Conservation (phyloP, 2,329 filamentous ascomycete genomes). For the Cryphonectria parasitica region DNA sequence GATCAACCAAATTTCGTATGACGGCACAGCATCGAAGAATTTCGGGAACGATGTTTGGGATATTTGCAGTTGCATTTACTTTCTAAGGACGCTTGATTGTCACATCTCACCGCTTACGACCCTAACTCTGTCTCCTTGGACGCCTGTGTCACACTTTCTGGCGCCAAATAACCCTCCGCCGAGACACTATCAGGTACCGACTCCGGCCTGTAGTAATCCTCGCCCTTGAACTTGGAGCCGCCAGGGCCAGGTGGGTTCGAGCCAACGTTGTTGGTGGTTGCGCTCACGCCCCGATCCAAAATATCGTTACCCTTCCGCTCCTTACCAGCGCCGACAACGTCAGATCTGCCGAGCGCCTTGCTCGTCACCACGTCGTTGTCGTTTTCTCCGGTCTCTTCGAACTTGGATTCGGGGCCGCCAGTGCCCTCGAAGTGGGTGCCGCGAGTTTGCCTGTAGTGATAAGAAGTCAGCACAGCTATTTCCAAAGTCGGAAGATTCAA, state of each 20-base stretch:
- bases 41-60: neutral
- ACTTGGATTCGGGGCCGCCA: constrained; percentile 49
- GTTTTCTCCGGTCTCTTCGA: constrained; percentile 43
- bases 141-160: constrained; percentile 45
- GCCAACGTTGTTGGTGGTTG: constrained; percentile 45
- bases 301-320: constrained; percentile 35
- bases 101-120: neutral
- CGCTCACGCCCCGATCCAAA: constrained; percentile 42
- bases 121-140: constrained; percentile 10
- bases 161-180: constrained; percentile 47
- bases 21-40: neutral
- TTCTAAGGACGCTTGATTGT: neutral
- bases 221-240: constrained; percentile 46
- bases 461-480: constrained; percentile 26
- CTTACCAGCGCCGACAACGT: constrained; percentile 22
- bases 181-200: constrained; percentile 47
- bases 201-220: constrained; percentile 47
- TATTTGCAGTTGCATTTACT: neutral
- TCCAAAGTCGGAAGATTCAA: neutral
- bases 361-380: constrained; percentile 42
- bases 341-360: constrained; percentile 33
- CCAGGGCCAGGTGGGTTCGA: constrained; percentile 40
- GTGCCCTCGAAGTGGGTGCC: constrained; percentile 49
- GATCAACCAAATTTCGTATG: neutral
- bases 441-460: constrained; percentile 44